Evolutionary conservation across 23 red algal species (phyloP).

Genomic region (Cyanidiococcus yangmingshanensis): DNA sequence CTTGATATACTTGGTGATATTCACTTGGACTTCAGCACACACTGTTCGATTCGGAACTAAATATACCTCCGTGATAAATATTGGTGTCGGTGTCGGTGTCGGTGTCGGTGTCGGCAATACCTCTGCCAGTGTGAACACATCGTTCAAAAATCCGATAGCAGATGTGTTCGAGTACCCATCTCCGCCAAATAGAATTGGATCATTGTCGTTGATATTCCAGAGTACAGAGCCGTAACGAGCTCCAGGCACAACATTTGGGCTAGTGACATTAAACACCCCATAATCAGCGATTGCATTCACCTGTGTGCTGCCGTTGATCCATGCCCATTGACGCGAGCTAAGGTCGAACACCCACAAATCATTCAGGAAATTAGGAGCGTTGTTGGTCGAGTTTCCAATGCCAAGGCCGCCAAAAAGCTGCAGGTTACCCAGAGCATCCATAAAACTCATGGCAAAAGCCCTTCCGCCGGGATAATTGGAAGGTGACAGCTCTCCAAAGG

Average conservation of each 20-base stretch:
- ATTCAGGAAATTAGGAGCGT: background rate
- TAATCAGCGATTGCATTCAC: background rate
- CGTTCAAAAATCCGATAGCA: background rate
- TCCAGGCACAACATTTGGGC: background rate
- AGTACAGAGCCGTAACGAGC: background rate
- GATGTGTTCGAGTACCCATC: background rate
- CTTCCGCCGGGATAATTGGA: background rate
- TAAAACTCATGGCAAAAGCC: background rate
- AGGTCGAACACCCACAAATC: background rate
- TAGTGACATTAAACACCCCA: background rate
- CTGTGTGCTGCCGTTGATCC: background rate
- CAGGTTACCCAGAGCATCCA: background rate
- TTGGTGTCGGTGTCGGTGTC: slow-evolving; percentile 12
- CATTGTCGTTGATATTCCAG: background rate
- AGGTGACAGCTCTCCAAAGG: background rate
- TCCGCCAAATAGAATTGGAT: background rate
- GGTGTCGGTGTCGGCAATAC: background rate
- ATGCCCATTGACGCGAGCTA: background rate
- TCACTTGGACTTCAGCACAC: too few species aligned
- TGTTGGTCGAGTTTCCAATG: background rate
- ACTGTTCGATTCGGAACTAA: background rate
- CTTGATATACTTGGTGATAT: too few species aligned
- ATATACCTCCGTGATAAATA: background rate
- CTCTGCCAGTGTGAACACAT: background rate
- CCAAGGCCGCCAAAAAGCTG: slow-evolving; percentile 8